Percentiles rank a stretch among this genome's conserved stretches.
Evolutionary conservation across 2,329 filamentous ascomycete genomes (phyloP).

Genomic region (Aspergillus novofumigatus): DNA sequence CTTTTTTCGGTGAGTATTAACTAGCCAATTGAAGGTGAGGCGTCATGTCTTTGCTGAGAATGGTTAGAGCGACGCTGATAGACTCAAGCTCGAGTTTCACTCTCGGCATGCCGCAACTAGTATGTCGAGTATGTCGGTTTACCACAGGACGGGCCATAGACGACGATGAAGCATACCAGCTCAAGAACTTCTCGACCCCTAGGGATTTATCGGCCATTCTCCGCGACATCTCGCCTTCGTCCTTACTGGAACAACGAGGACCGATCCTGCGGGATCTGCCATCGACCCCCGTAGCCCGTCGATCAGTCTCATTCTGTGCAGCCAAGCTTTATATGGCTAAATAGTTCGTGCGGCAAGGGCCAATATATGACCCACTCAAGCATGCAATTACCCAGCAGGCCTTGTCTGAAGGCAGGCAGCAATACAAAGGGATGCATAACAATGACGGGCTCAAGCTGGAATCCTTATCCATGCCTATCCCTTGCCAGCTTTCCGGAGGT

Average conservation of each 20-base stretch:
- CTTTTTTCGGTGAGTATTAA: background rate
- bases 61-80: background rate
- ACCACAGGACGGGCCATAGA: background rate
- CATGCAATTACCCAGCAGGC: background rate
- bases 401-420: background rate
- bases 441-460: background rate
- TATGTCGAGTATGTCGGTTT: background rate
- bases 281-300: background rate
- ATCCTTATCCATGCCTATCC: background rate
- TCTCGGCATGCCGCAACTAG: background rate
- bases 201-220: background rate
- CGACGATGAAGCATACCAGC: background rate
- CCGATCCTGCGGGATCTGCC: background rate
- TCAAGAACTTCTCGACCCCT: background rate
- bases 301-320: background rate
- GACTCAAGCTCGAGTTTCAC: background rate
- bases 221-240: background rate
- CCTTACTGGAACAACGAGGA: background rate
- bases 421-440: background rate
- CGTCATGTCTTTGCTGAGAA: background rate
- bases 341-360: slow-evolving; percentile 5
- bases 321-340: slow-evolving; percentile 3
- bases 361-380: background rate
- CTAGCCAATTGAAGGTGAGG: background rate
- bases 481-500: background rate